Percentiles rank a stretch among this genome's conserved stretches.
These are phyloP conservation scores for Fomitiporia mediterranea DNA, from an alignment of 1,284 basidiomycete genomes.

Conservation along the genomic window DNA sequence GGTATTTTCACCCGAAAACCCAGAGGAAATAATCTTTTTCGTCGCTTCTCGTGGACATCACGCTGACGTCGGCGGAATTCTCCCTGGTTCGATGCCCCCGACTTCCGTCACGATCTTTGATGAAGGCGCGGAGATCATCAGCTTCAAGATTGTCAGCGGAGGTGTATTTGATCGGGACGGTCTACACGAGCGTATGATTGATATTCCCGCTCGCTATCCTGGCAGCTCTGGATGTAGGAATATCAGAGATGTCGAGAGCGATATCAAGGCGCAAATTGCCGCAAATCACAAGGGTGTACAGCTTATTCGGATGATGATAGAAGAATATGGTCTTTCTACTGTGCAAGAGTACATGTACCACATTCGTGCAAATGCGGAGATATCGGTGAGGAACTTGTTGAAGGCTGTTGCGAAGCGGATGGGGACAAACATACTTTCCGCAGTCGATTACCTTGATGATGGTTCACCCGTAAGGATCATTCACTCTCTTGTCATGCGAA, in stretches of 20 bases:
- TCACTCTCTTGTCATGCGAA: conserved; percentile 2
- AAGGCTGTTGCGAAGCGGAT: conserved; percentile 67
- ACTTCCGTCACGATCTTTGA: conserved; percentile 87
- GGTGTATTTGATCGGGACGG: conserved; percentile 79
- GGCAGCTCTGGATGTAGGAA: conserved; percentile 82
- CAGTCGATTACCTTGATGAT: conserved; percentile 82
- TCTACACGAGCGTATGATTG: conserved; percentile 76
- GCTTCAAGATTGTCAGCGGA: conserved; percentile 87
- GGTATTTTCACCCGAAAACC: conserved; percentile 61
- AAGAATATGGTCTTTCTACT: conserved; percentile 81
- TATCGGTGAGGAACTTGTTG: conserved; percentile 81
- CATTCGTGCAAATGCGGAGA: conserved; percentile 88
- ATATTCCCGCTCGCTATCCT: conserved; percentile 81
- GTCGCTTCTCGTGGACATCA: conserved; percentile 88
- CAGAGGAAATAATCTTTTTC: conserved; percentile 81
- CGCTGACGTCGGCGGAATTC: conserved; percentile 73
- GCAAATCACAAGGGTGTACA: conserved; percentile 94
- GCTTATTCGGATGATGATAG: conserved; percentile 76
- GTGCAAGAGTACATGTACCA: conserved; percentile 93
- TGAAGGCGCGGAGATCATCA: conserved; percentile 89
- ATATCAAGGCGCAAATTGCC: conserved; percentile 95
- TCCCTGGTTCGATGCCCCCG: conserved; percentile 92
- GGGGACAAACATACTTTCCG: conserved; percentile 62
- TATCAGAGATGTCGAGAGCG: conserved; percentile 86
- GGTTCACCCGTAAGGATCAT: conserved; percentile 64